Evolutionary conservation across 306 rosid genomes (phyloP).

Genomic region (Fragaria iinumae): DNA sequence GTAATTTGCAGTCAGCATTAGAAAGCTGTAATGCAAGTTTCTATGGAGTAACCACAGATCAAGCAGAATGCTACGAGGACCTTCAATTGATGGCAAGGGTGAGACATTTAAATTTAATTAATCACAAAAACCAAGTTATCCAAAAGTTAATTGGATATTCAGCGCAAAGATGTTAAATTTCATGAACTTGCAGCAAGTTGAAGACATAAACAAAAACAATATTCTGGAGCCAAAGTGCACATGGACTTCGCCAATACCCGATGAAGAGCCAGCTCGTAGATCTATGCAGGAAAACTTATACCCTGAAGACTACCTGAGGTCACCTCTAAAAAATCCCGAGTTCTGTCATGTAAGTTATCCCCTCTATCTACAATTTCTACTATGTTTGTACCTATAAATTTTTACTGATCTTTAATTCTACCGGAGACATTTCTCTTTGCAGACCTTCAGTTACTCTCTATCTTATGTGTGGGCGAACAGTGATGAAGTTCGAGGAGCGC

Average conservation of each 20-base stretch:
- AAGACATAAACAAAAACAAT: conserved; percentile 20
- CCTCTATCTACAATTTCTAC: background rate
- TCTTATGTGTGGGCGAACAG: conserved; percentile 29
- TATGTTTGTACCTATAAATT: background rate
- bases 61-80: conserved; percentile 20
- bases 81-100: conserved; percentile 9
- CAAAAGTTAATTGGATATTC: background rate
- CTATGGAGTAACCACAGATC: background rate
- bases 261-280: conserved; percentile 20
- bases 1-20: conserved; percentile 20
- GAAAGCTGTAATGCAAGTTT: conserved; percentile 19
- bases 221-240: conserved; percentile 31
- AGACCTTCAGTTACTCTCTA: conserved; percentile 22
- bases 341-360: conserved; percentile 19
- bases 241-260: conserved; percentile 8
- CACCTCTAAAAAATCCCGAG: background rate
- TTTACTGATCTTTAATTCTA: background rate
- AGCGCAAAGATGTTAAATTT: background rate
- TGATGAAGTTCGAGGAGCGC: conserved; percentile 17
- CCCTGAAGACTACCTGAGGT: background rate
- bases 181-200: conserved; percentile 12
- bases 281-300: conserved; percentile 20
- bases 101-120: background rate
- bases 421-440: background rate
- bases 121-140: background rate